These are phyloP conservation scores for Raffaelea albimanens DNA, from an alignment of 2,329 filamentous ascomycete species.

Conservation along the genomic window DNA sequence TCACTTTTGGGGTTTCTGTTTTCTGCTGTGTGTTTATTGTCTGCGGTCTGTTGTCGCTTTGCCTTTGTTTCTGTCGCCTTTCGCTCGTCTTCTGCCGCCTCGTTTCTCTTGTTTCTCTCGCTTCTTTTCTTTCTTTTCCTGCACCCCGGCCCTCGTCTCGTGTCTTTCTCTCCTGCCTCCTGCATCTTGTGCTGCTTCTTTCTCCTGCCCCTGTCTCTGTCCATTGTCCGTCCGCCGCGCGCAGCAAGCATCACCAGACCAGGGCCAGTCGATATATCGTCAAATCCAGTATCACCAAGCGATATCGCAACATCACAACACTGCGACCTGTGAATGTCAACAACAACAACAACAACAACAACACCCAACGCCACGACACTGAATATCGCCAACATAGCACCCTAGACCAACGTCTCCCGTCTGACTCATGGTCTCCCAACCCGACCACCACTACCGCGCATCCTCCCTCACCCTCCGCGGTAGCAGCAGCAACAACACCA, in stretches of 20 bases:
- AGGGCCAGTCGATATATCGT: too few species aligned
- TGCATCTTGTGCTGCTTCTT: too few species aligned
- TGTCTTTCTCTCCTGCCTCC: too few species aligned
- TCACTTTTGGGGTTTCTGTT: background rate
- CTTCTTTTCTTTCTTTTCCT: background rate
- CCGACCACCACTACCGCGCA: conserved; percentile 20
- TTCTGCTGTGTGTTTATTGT: background rate
- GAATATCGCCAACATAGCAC: too few species aligned
- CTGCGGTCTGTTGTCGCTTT: background rate
- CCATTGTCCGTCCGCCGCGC: background rate
- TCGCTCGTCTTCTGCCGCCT: background rate
- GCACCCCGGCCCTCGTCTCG: background rate
- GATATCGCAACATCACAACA: too few species aligned
- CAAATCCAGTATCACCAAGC: too few species aligned
- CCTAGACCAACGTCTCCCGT: too few species aligned
- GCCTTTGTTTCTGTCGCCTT: background rate
- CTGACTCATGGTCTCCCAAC: conserved; percentile 22
- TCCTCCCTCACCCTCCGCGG: conserved; percentile 22
- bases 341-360: too few species aligned
- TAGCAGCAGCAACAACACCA: conserved; percentile 9
- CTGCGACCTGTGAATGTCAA: too few species aligned
- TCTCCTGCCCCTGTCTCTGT: too few species aligned
- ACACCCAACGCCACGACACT: too few species aligned
- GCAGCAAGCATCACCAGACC: background rate
- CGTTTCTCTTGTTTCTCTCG: background rate